phyloP scores from a whole-genome alignment of 2,329 filamentous ascomycete genomes.

The Fusarium sp. region DNA sequence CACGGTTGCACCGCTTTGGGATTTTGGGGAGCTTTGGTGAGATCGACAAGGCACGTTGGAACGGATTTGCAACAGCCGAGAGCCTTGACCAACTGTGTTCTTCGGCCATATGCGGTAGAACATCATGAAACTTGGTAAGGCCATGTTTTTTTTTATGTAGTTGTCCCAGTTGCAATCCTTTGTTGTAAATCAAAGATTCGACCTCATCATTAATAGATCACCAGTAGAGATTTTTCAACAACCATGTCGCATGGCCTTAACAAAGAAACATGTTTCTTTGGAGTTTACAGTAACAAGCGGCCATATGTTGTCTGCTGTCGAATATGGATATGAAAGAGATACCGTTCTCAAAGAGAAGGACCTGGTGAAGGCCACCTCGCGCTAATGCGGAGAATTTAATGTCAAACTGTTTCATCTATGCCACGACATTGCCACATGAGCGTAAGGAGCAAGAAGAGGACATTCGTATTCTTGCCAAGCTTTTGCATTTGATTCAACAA shows the following conservation, averaged over 20 bases:
- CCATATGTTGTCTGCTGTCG: conserved; percentile 2
- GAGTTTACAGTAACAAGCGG: conserved; percentile 32
- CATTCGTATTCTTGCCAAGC: conserved; percentile 35
- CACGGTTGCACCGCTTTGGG: conserved; percentile 27
- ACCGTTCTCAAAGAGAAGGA: conserved; percentile 8
- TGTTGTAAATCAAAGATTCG: background rate
- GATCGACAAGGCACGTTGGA: conserved; percentile 43
- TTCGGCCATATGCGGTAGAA: conserved; percentile 23
- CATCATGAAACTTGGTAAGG: background rate
- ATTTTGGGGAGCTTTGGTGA: conserved; percentile 41
- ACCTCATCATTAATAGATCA: background rate
- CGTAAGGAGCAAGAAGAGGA: conserved; percentile 39
- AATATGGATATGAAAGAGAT: conserved; percentile 13
- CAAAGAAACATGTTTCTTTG: conserved; percentile 6
- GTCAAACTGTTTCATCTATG: conserved; percentile 48
- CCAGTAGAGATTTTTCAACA: conserved; percentile 19
- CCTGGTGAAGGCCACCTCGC: conserved; percentile 9
- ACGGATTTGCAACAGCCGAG: conserved; percentile 33
- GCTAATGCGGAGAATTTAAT: conserved; percentile 40
- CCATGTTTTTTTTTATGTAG: background rate
- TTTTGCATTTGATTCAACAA: conserved; percentile 42
- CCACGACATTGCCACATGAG: conserved; percentile 36
- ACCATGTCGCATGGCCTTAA: background rate
- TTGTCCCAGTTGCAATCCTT: background rate
- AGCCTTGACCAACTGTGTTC: conserved; percentile 44